Base-by-base conservation (phyloP, 176 grass and related monocot species). In the Carex kokanica region DNA sequence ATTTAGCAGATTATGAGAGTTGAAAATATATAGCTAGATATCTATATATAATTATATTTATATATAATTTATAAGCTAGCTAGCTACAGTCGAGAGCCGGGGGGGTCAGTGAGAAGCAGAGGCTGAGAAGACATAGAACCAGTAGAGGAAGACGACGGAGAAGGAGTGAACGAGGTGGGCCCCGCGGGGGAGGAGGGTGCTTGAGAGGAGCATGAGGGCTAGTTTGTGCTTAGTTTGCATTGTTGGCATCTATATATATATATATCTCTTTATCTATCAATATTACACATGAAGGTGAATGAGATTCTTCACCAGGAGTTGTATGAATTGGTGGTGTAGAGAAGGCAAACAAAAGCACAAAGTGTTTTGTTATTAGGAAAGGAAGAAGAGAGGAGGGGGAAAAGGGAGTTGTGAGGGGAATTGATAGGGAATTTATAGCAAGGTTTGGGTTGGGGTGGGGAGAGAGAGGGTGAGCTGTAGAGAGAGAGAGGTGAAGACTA, bases 141-240 rank as follows among this genome's bases (percentile, higher is more conserved):
- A 97, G 85, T 97, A 91, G 58, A 97, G 94, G 89, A 97, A 97
- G 29, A 97, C 91, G 13, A 93, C 89, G 15, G 94, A 97, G 87
- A 97, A 97, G 81, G 94, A 97, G 8, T 93, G 94, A n/a, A 97
- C 94, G 70, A 93, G 91, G 86, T 97, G 94, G 32, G 81, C 78
- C 83, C 91, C 83, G 64, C 85, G 93, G 74, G 90, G 88, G 70
- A 93, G 87, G 54, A 88, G 78, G 16, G 81, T 88, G 71, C 69
- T 86, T 82, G 80, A 87, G 78, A 93, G 81, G 85, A 91, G 90
- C 92, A 93, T 93, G 86, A 84, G n/a, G 5, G 74, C 88, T 64
- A 84, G 74, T 57, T 70, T 56, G 51, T 84, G 62, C 55, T 95
- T 89, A 29, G 74, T 90, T 85, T 85, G 89, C 87, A 93, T 91